Conservation (phyloP, 2,329 filamentous ascomycete species). For the Fusarium bactridioides region DNA sequence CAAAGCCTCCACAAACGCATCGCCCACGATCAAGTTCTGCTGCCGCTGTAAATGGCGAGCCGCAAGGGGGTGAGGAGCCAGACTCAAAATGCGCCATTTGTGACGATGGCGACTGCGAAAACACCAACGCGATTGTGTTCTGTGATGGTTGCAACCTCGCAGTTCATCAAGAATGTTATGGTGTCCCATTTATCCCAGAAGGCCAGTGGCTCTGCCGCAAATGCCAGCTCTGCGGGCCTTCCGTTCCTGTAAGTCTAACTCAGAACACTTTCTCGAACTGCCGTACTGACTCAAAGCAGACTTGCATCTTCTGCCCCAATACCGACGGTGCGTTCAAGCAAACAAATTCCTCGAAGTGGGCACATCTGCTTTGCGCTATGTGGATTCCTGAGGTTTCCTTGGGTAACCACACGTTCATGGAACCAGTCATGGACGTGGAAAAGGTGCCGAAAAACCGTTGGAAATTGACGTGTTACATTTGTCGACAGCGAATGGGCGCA, state of each 20-base stretch:
- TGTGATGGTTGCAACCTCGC: slow-evolving; percentile 98
- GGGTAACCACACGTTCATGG: slow-evolving; percentile 97
- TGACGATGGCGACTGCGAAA: slow-evolving; percentile 99
- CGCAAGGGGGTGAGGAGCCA: slow-evolving; percentile 83
- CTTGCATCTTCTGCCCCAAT: slow-evolving; percentile 98
- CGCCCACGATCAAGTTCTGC: slow-evolving; percentile 92
- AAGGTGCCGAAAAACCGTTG: slow-evolving; percentile 95
- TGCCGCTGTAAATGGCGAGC: slow-evolving; percentile 93
- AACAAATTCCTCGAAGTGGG: slow-evolving; percentile 95
- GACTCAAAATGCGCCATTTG: slow-evolving; percentile 98
- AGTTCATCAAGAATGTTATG: slow-evolving; percentile 98
- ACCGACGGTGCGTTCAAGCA: slow-evolving; percentile 98
- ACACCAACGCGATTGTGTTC: slow-evolving; percentile 98
- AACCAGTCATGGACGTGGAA: slow-evolving; percentile 96
- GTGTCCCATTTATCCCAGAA: slow-evolving; percentile 97
- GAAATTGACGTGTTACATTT: slow-evolving; percentile 96
- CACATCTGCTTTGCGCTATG: slow-evolving; percentile 93
- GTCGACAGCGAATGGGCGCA: slow-evolving; percentile 95
- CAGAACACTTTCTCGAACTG: neutral
- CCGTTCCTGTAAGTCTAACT: slow-evolving; percentile 72
- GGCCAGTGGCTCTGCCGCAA: slow-evolving; percentile 98
- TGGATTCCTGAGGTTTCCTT: slow-evolving; percentile 98
- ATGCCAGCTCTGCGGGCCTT: slow-evolving; percentile 92
- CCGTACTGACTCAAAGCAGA: slow-evolving; percentile 55
- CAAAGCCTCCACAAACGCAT: slow-evolving; percentile 94